Base-by-base conservation (phyloP, 192 early-diverging fungal genomes). In the Spizellomyces sp. region DNA sequence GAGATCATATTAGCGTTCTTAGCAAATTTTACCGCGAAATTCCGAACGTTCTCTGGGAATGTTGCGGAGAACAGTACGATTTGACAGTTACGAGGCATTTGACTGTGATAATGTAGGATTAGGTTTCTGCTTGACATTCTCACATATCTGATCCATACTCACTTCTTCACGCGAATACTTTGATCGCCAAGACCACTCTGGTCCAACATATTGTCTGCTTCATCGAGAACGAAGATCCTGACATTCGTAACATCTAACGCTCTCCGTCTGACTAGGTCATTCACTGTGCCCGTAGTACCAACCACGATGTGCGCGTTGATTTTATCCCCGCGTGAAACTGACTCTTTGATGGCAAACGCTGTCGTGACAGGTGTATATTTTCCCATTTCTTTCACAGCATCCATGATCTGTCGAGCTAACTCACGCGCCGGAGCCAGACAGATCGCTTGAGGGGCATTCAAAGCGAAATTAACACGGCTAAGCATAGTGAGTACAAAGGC, bases 201-300 rank as follows among this genome's bases (percentile, higher is more conserved):
- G 79, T 96, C 94, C 67, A 97, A 76, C 97, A 98, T 96, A 73
- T 94, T 96, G 75, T 99, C 97, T n/a, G 97, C 97, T 79, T 99
- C 97, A 71, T 99, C 97, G 68, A 99, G 83, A 8, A 98, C 95
- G 79, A 96, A 93, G 48, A 97, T 86, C 64, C 89, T 87, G 46
- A 95, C 74, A 59, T 83, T 62, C 8, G 74, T 80, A 14, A 86
- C 71, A 47, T 90, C 81, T 57, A 98, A 70, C 6, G 83, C 77
- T 27, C 89, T 75, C 65, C 86, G 83, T 64, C 87, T 84, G 48
- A 93, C 84, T 54, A 94, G 71, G 22, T 96, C 93, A 19, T 75
- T 79, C 0, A 99, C 89, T 4, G 96, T 95, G 19, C 97, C 97
- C 5, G 97, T 95, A 0, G 97, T 99, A 44, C 95, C 97, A 58